Base-by-base conservation (phyloP, 257 asterid species). In the Jasminum sambac region DNA sequence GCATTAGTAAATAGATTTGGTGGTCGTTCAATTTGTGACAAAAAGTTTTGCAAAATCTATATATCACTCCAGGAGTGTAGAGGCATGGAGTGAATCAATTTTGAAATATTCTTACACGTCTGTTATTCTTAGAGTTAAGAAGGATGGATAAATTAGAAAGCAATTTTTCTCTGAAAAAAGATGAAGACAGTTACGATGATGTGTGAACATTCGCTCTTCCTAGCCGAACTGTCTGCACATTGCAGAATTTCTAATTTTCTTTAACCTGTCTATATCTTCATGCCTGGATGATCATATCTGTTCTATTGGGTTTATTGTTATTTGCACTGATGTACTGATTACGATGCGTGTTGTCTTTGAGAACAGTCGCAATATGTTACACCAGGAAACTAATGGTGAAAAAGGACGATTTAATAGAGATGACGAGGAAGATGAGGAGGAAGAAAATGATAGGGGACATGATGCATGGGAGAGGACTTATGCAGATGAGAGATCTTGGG, bases 401-500 rank as follows among this genome's bases (percentile, higher is more conserved):
- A 83, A 77, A 41, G 78, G 59, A 78, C 73, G 76, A 63, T 81
- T 83, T 68, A 85, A 78, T 70, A 80, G 89, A 52, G 88, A 76
- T 44, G 98, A 89, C 6, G 99, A 92, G 64, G 94, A 87, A 14
- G 96, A 91, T 3, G 97, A 87, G 5, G 91, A 88, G 17, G 97
- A 91, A 25, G 96, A 48, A 12, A 82, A 75, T 21, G 87, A 80
- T 19, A 78, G 81, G 83, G 96, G 87, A 1, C 89, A 42, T 25
- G 96, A 89, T 55, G 98, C 96, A 2, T 91, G 99, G 99, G 99
- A 91, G 80, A 87, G 96, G 77, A 44, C 86, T 64, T 95, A 95
- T 68, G 90, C 95, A 1, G 99, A 95, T 69, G 99, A 95, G 74
- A 78, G 99, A 63, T 95, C 98, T 2, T 95, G 99, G 98, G 99